These are phyloP conservation scores for Rhododendron griersonianum DNA, from an alignment of 148 eudicot genomes.

Conservation along the genomic window DNA sequence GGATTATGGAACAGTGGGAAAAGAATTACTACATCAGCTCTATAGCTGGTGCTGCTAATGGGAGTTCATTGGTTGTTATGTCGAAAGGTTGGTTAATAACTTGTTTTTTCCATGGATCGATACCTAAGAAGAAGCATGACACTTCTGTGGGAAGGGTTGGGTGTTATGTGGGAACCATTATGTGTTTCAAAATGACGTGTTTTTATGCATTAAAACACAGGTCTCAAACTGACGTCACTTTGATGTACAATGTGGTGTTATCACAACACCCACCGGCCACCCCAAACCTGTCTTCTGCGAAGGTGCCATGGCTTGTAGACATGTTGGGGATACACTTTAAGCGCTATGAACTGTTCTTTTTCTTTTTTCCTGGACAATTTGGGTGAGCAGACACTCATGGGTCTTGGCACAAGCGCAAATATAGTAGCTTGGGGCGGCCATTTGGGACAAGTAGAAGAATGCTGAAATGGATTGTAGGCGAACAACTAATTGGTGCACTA, in stretches of 20 bases:
- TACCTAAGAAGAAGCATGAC: background rate
- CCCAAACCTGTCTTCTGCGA: background rate
- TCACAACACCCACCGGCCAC: background rate
- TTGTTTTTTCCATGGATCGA: background rate
- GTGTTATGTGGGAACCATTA: background rate
- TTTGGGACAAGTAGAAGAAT: background rate
- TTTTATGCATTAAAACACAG: background rate
- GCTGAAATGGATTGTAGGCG: background rate
- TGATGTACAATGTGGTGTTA: background rate
- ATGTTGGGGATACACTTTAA: background rate
- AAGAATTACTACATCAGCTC: slow-evolving; percentile 43
- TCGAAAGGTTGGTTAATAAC: slow-evolving; percentile 38
- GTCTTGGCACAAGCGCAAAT: background rate
- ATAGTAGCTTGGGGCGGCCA: background rate
- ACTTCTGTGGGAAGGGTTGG: background rate
- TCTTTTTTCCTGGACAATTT: background rate
- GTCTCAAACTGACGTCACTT: background rate
- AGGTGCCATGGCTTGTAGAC: background rate
- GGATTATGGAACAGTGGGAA: slow-evolving; percentile 69
- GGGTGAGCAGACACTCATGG: background rate
- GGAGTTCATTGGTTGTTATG: slow-evolving; percentile 48
- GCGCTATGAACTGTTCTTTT: background rate
- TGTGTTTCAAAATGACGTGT: background rate
- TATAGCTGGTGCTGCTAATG: slow-evolving; percentile 43
- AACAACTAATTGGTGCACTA: background rate